Evolutionary conservation across 768 basidiomycete species (phyloP).

Genomic region (Guyanaporus albipodus): DNA sequence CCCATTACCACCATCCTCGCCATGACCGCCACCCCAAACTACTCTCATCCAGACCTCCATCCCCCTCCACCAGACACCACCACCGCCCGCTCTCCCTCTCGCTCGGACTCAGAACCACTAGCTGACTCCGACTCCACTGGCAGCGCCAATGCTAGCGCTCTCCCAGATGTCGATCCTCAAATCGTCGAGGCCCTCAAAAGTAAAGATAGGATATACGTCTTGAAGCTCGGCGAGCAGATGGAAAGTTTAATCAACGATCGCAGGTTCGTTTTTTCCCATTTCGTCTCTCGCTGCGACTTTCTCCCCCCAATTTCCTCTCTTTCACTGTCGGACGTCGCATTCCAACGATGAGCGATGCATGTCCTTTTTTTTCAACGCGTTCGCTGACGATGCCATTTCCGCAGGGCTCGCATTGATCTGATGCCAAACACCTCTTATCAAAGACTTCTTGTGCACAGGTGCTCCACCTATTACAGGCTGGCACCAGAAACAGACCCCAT

Average conservation of each 20-base stretch:
- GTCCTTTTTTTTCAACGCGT: not conserved
- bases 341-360: too few relatives aligned
- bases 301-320: not conserved
- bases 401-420: slow-evolving; percentile 61
- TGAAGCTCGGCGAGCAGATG: slow-evolving; percentile 86
- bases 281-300: not conserved
- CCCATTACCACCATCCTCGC: slow-evolving; percentile 2
- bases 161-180: slow-evolving; percentile 63
- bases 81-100: slow-evolving; percentile 13
- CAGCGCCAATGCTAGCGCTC: slow-evolving; percentile 19
- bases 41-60: slow-evolving; percentile 12
- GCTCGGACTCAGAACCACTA: slow-evolving; percentile 28
- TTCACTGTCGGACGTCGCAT: slow-evolving; percentile 5
- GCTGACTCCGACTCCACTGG: slow-evolving; percentile 27
- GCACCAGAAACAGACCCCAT: slow-evolving; percentile 60
- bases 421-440: slow-evolving; percentile 76
- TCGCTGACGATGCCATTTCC: slow-evolving; percentile 24
- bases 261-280: slow-evolving; percentile 44
- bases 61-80: slow-evolving; percentile 11
- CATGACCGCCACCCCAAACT: slow-evolving; percentile 11
- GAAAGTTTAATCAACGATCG: slow-evolving; percentile 74
- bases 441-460: slow-evolving; percentile 80
- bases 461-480: slow-evolving; percentile 78
- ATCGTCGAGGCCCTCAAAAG: slow-evolving; percentile 82
- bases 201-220: slow-evolving; percentile 84